A percentile compares a stretch with the other conserved stretches of the same genome.
Evolutionary conservation across 495 filamentous ascomycete genomes (phyloP).

Genomic region (Penicillium salamii): DNA sequence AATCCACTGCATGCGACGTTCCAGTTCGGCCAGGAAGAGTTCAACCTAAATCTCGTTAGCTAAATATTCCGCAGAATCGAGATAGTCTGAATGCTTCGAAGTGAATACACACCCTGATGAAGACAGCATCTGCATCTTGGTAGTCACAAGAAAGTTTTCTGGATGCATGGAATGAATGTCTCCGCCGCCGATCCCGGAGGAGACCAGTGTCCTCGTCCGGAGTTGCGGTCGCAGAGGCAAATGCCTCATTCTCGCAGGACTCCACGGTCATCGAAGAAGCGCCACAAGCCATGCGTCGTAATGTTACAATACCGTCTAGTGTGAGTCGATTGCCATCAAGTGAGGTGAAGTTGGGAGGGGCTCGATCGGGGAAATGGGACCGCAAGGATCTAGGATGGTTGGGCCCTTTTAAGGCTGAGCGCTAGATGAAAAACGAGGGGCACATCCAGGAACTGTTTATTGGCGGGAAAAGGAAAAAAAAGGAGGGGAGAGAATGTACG

Average conservation of each 20-base stretch:
- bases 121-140: constrained; percentile 61
- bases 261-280: constrained; percentile 46
- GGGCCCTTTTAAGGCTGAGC: neutral
- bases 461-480: constrained; percentile 5
- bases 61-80: too few species aligned
- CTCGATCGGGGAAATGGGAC: neutral
- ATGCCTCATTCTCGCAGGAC: constrained; percentile 29
- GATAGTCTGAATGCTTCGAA: too few species aligned
- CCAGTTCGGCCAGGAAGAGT: constrained; percentile 83
- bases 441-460: constrained; percentile 1
- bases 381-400: neutral
- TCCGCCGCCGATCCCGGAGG: constrained; percentile 48
- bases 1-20: constrained; percentile 80
- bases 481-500: constrained; percentile 9
- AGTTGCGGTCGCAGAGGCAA: constrained; percentile 30
- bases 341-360: neutral
- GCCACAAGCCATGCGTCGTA: constrained; percentile 45
- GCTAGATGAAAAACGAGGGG: constrained; percentile 6
- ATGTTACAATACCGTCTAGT: constrained; percentile 5
- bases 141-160: constrained; percentile 62
- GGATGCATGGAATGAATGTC: constrained; percentile 64
- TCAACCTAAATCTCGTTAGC: constrained; percentile 61
- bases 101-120: constrained; percentile 52
- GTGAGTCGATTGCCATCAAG: constrained; percentile 1
- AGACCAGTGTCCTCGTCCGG: constrained; percentile 36